Evolutionary conservation across 768 basidiomycete species (phyloP).

Genomic region (Scleroderma citrinum): DNA sequence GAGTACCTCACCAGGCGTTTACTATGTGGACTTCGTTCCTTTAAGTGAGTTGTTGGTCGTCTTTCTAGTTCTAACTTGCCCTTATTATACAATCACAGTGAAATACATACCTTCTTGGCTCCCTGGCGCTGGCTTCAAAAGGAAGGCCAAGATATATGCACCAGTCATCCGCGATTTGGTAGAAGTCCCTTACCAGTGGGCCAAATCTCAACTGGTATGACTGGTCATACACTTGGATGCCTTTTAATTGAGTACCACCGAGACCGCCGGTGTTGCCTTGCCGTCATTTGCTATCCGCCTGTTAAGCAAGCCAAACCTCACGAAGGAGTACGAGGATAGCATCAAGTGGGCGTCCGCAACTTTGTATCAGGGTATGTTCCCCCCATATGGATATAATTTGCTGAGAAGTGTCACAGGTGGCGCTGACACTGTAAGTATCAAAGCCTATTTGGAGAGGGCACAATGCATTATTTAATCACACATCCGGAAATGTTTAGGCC

Average conservation of each 20-base stretch:
- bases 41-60: conserved; percentile 5
- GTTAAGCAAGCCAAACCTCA: conserved; percentile 5
- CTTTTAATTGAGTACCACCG: neutral
- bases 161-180: conserved; percentile 1
- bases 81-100: conserved; percentile 8
- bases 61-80: neutral
- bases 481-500: conserved; percentile 29
- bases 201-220: conserved; percentile 14
- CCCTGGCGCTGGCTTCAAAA: conserved; percentile 16
- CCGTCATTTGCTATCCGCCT: conserved; percentile 12
- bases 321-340: conserved; percentile 10
- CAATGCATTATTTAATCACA: conserved; percentile 1
- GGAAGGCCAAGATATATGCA: conserved; percentile 6
- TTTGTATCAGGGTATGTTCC: conserved; percentile 8
- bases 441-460: neutral
- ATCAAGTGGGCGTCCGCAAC: conserved; percentile 14
- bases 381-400: too few species aligned
- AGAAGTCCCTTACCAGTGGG: conserved; percentile 10
- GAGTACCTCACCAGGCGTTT: neutral
- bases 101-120: conserved; percentile 20
- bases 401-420: conserved; percentile 12
- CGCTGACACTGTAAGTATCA: conserved; percentile 18
- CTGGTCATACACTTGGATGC: neutral
- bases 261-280: conserved; percentile 12
- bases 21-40: conserved; percentile 15